A percentile compares a stretch with the other conserved stretches of the same genome.
phyloP scores from a whole-genome alignment of 176 grass and related monocot genomes.

The sorghum (Sorghum bicolor) region DNA sequence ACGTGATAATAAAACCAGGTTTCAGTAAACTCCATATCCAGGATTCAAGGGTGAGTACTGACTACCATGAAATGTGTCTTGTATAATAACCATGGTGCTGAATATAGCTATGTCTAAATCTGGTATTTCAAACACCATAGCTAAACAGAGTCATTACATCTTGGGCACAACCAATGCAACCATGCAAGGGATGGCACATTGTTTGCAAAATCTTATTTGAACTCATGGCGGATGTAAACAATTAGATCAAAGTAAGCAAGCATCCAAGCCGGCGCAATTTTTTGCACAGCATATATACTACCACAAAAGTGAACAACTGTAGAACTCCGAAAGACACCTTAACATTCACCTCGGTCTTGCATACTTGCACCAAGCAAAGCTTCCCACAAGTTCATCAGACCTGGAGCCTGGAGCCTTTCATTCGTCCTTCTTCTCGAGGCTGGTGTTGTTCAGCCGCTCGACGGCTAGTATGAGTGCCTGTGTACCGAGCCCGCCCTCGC shows the following conservation, averaged over 20 bases:
- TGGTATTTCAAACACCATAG: background rate
- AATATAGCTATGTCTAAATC: background rate
- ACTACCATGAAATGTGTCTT: background rate
- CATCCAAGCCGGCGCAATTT: background rate
- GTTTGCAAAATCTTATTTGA: background rate
- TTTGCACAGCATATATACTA: background rate
- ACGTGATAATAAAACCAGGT: background rate
- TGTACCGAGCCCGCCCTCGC: constrained; percentile 72
- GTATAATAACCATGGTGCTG: background rate
- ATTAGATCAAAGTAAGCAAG: background rate
- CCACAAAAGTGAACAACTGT: background rate
- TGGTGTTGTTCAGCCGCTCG: constrained; percentile 86
- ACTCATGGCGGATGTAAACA: background rate
- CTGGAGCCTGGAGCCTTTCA: background rate
- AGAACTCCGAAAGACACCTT: background rate
- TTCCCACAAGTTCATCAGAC: background rate
- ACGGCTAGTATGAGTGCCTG: constrained; percentile 81
- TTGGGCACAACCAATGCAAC: background rate
- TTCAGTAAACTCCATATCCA: background rate
- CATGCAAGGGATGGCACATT: background rate
- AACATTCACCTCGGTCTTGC: background rate
- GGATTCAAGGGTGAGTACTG: background rate
- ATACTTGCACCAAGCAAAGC: background rate
- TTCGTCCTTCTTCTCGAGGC: constrained; percentile 47
- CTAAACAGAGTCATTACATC: background rate